Evolutionary conservation across 495 filamentous ascomycete species (phyloP), one percentile per base, ranked within the genome.

Genomic region (Talaromyces wortmannii): DNA sequence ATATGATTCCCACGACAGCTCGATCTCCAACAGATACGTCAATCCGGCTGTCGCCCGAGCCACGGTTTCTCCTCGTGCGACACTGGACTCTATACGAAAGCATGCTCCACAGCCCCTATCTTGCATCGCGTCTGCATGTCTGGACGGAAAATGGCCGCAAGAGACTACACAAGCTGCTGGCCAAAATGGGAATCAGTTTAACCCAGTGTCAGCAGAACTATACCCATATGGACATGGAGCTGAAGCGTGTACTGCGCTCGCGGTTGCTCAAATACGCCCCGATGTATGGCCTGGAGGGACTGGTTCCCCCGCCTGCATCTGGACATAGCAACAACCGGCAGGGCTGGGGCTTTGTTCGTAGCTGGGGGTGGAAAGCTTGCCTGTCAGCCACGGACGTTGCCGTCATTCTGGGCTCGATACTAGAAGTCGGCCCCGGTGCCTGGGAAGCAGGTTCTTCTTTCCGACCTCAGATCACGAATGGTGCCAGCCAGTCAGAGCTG

Each of bases 81-180:
- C 94, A 98, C 63, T 98, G 94, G 94, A 94, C 90, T 50, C 76
- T 98, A 4, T 97, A 97, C 67, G 94, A 98, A 59, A 95, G 91
- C 68, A 98, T 98, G 94, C 78, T 97, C 23, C 94, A 98, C 65
- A 96, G 91, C 2, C 90, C 92, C 0, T 97, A 96, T 63, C 81
- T 98, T n/a, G 90, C 92, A 23, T 88, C 92, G 2, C 78, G 89
- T 32, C 80, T 98, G 52, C 91, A 94, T 66, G 91, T 96, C 18
- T 98, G 95, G 95, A 95, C 84, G 56, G 94, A 97, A 45, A 78
- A 76, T 42, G 94, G 94, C 15, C 76, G 87, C 18, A 95, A 96
- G 66, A 83, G 92, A 42, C 75, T 98, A n/a, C 90, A 97, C 69
- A 97, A 96, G 64, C 78, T 98, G 0, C 78, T 98, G 10, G 94